Conservation (phyloP, 768 basidiomycete genomes). For the Hydnum rufescens region DNA sequence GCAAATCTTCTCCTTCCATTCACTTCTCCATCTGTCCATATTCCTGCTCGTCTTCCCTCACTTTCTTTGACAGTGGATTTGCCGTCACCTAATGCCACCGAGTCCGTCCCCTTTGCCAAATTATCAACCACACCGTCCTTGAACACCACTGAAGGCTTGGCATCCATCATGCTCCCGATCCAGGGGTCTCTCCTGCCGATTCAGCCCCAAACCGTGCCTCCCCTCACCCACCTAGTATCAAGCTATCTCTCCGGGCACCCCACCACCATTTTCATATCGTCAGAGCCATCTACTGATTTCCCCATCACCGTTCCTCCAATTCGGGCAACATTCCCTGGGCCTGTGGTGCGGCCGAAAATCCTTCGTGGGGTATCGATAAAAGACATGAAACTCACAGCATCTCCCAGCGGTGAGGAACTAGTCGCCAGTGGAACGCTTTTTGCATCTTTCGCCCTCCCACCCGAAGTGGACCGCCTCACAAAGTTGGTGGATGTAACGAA, state of each 20-base stretch:
- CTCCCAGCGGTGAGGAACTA: conserved; percentile 17
- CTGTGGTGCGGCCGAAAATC: conserved; percentile 40
- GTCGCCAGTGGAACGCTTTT: conserved; percentile 52
- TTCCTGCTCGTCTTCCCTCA: neutral
- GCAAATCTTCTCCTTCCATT: conserved; percentile 2
- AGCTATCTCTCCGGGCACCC: conserved; percentile 24
- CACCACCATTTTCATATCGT: conserved; percentile 21
- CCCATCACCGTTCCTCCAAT: conserved; percentile 34
- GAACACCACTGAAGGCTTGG: neutral
- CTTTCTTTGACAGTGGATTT: neutral
- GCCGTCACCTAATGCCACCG: neutral
- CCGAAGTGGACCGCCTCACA: conserved; percentile 43
- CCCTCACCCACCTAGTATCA: conserved; percentile 7
- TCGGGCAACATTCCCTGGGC: conserved; percentile 40
- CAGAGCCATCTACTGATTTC: conserved; percentile 38
- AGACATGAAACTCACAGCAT: conserved; percentile 46
- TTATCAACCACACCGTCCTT: neutral
- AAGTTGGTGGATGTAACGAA: conserved; percentile 13
- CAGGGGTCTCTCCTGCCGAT: conserved; percentile 7
- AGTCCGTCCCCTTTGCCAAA: neutral
- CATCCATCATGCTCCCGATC: conserved; percentile 6
- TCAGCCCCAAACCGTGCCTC: neutral
- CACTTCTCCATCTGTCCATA: conserved; percentile 1
- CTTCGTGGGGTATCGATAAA: conserved; percentile 53
- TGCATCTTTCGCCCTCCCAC: conserved; percentile 45